A percentile compares a stretch with the other conserved stretches of the same genome.
These are phyloP conservation scores for Populus euphratica DNA, from an alignment of 345 rosid species.

Conservation along the genomic window DNA sequence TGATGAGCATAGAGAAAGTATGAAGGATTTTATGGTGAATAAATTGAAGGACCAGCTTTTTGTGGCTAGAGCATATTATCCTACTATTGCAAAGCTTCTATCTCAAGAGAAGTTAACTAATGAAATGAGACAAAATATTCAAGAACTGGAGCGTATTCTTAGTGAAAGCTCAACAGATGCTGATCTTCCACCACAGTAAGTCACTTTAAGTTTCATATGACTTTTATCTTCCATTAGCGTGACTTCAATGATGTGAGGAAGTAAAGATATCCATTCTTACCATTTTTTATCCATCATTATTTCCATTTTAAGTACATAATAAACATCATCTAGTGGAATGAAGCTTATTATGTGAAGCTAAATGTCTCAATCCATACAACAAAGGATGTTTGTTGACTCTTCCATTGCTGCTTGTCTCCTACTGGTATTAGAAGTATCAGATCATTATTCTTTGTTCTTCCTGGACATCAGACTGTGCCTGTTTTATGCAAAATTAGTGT, in stretches of 20 bases:
- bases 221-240: not conserved
- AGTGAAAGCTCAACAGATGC: constrained; percentile 84
- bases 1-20: constrained; percentile 68
- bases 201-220: constrained; percentile 16
- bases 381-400: not conserved
- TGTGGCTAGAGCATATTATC: constrained; percentile 92
- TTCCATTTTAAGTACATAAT: not conserved
- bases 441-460: not conserved
- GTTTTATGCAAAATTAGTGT: not conserved
- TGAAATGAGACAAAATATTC: constrained; percentile 84
- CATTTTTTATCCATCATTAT: not conserved
- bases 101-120: constrained; percentile 61
- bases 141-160: constrained; percentile 83
- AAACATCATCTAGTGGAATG: not conserved
- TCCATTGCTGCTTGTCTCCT: not conserved
- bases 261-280: not conserved
- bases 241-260: not conserved
- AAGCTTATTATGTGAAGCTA: not conserved
- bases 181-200: constrained; percentile 85
- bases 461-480: not conserved
- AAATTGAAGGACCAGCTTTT: constrained; percentile 87
- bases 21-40: constrained; percentile 81
- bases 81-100: constrained; percentile 89
- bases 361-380: not conserved
- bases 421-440: not conserved